phyloP scores from a whole-genome alignment of 805 yeast species.

The Cyberlindnera misumaiensis region DNA sequence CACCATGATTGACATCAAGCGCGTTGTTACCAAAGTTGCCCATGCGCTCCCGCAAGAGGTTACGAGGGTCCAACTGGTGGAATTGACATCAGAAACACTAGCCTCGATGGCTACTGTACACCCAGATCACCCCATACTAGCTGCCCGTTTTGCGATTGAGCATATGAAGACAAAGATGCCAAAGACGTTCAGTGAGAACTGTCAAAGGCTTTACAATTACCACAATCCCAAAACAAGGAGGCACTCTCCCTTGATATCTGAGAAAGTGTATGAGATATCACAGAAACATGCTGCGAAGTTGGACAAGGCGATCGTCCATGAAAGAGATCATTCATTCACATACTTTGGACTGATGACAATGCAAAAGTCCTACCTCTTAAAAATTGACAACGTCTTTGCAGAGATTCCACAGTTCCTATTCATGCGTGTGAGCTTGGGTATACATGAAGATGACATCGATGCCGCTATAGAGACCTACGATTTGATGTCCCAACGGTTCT shows the following conservation, averaged over 20 bases:
- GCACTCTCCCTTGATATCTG: slow-evolving; percentile 55
- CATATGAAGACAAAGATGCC: slow-evolving; percentile 92
- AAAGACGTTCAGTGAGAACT: slow-evolving; percentile 71
- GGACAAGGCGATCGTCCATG: slow-evolving; percentile 65
- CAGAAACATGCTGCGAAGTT: slow-evolving; percentile 56
- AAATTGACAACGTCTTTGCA: slow-evolving; percentile 53
- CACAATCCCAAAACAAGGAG: slow-evolving; percentile 71
- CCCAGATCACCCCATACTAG: slow-evolving; percentile 91
- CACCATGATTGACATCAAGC: slow-evolving; percentile 5
- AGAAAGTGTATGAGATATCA: slow-evolving; percentile 57
- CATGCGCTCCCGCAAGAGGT: slow-evolving; percentile 1
- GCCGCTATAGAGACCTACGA: slow-evolving; percentile 77
- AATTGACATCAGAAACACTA: slow-evolving; percentile 74
- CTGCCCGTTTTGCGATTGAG: slow-evolving; percentile 94
- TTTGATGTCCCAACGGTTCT: slow-evolving; percentile 78
- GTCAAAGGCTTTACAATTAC: slow-evolving; percentile 66
- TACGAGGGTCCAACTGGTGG: slow-evolving; percentile 7
- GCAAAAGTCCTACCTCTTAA: slow-evolving; percentile 76
- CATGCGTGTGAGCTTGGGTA: slow-evolving; percentile 89
- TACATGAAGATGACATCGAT: slow-evolving; percentile 65
- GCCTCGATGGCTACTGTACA: slow-evolving; percentile 97
- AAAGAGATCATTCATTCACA: slow-evolving; percentile 71
- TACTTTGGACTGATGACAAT: slow-evolving; percentile 90
- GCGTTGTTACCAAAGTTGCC: slow-evolving; percentile 4
- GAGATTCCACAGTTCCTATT: slow-evolving; percentile 92